Percentiles rank a stretch among this genome's conserved stretches.
Conservation (phyloP, 2,329 filamentous ascomycete genomes). For the Paraphoma sp. region DNA sequence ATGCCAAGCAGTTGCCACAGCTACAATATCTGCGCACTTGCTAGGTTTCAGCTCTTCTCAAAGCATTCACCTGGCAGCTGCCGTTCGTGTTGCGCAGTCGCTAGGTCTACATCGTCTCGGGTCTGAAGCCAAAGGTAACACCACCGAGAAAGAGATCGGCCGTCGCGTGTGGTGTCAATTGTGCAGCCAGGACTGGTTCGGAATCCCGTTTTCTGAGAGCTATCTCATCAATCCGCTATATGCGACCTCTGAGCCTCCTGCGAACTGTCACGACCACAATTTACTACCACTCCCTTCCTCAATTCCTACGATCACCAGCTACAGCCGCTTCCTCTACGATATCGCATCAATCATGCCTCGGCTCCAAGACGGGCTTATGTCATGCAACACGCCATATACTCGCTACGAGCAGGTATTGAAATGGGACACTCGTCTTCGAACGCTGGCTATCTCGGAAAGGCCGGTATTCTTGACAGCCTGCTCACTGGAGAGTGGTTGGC, state of each 20-base stretch:
- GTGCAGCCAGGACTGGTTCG: slow-evolving; percentile 51
- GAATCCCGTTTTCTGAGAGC: slow-evolving; percentile 48
- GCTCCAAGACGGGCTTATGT: slow-evolving; percentile 42
- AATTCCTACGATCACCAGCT: slow-evolving; percentile 39
- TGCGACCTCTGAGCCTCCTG: slow-evolving; percentile 33
- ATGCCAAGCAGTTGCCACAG: slow-evolving; percentile 52
- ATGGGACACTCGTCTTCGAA: slow-evolving; percentile 43
- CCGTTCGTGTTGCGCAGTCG: slow-evolving; percentile 53
- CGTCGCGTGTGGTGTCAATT: slow-evolving; percentile 47
- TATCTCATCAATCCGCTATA: slow-evolving; percentile 43
- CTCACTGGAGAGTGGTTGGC: slow-evolving; percentile 41
- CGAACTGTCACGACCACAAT: slow-evolving; percentile 37
- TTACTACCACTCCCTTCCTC: background rate
- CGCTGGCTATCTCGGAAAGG: slow-evolving; percentile 34
- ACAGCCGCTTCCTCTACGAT: slow-evolving; percentile 40
- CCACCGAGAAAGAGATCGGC: slow-evolving; percentile 34
- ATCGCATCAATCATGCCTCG: slow-evolving; percentile 46
- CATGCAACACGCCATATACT: slow-evolving; percentile 46
- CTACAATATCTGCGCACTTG: slow-evolving; percentile 55
- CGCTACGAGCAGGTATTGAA: slow-evolving; percentile 48
- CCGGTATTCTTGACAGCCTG: slow-evolving; percentile 40
- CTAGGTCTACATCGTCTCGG: slow-evolving; percentile 53
- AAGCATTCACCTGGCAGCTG: slow-evolving; percentile 52
- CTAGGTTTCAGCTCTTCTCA: slow-evolving; percentile 54
- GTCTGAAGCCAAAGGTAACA: slow-evolving; percentile 6